Evolutionary conservation across 257 asterid genomes (phyloP), one percentile per base, ranked within the genome.

Genomic region (Salvia miltiorrhiza): DNA sequence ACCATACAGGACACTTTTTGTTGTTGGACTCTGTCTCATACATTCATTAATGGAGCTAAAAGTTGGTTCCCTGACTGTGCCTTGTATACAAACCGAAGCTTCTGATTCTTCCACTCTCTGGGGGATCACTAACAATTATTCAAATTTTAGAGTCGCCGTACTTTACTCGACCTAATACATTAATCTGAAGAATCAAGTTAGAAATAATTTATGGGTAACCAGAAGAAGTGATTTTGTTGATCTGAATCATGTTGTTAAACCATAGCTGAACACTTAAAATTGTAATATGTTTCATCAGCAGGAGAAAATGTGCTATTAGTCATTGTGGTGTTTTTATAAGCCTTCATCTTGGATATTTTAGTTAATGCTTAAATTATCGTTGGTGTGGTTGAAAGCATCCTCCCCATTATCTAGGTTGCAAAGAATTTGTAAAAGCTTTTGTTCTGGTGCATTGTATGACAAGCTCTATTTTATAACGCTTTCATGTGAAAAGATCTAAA

Each of bases 31-130:
- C 14, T 50, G 61, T 63, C 16, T n/a, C n/a, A n/a, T n/a, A 56
- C 43, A 63, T 37, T 55, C 39, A 17, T 35, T 47, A 17, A 13
- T 16, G 47, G 23, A 14, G 16, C 37, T 60, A 21, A 44, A 65
- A 52, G 58, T 59, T 65, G 49, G 55, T 66, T 73, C 24, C 20
- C 45, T 49, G 50, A 45, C 47, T 19, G 44, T 67, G 24, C 23
- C 65, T 52, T 9, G 14, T 57, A 55, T 45, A 14, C 21, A 56
- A 5, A 6, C 45, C 12, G 12, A 59, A 52, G 45, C 76, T 60
- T 55, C 35, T 39, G 35, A 55, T 30, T 79, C 65, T 44, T 50
- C 63, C 21, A 32, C 41, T 45, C 39, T 58, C 5, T 66, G 55
- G 65, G 43, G 30, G 5, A 17, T 59, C 37, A 13, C 20, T 55